Base-by-base conservation (phyloP, 306 rosid genomes). In the Casuarina glauca region DNA sequence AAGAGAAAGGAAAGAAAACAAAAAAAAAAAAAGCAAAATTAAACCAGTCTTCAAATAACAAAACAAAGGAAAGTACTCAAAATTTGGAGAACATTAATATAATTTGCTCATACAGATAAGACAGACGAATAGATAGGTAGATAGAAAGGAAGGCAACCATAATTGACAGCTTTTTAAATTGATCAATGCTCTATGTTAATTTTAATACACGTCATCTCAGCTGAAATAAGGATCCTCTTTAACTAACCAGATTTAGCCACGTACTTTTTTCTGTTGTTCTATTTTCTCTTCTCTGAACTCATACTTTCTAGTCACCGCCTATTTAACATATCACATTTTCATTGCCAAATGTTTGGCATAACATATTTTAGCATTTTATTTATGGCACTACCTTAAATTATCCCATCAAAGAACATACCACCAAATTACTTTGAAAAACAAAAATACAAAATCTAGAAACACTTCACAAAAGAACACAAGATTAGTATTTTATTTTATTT, bases 1-100 rank as follows among this genome's bases (percentile, higher is more conserved):
- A 79, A 13, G 48, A 44, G 8, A 64, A 61, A 54, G 66, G 52
- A n/a, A n/a, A n/a, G n/a, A n/a, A n/a, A n/a, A 41, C 84, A 52
- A 72, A 26, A 26, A 26, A 67, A 86, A 52, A 72, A 67, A 52
- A 19, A 38, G 64, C 54, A 35, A 20, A 53, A n/a, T 66, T 50
- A 68, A 75, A 78, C 52, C 50, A 4, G 45, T 57, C 68, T 62
- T 43, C 36, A 41, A 63, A 76, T 48, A 62, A 17, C 36, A 54
- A 76, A 48, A 57, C 17, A 49, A 67, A 45, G 44, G 39, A 4
- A 43, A 61, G 35, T 38, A 20, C 20, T 57, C 63, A 57, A 57
- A 57, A 19, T 57, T 20, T 39, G 6, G 1, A 39, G n/a, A 6
- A 41, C 69, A 62, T 62, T 5, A 66, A n/a, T 9, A 5, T 66